Base-by-base conservation (phyloP, 768 basidiomycete species). In the Holtermannia corniformis region DNA sequence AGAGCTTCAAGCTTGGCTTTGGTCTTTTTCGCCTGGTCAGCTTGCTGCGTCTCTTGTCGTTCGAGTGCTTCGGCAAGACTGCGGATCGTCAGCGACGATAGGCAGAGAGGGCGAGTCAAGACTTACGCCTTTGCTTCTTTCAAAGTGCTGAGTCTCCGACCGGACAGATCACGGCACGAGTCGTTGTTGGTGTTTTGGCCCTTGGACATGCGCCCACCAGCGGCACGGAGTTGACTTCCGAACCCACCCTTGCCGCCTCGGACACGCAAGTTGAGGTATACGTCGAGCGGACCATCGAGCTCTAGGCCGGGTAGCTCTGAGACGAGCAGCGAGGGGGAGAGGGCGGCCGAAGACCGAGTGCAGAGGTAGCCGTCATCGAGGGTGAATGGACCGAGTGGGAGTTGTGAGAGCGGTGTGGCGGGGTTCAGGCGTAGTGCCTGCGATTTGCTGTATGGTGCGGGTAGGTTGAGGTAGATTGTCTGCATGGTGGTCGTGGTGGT, bases 181-280 rank as follows among this genome's bases (percentile, higher is more conserved):
- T 97, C 92, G 57, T 91, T 91, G 72, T 78, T 91, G 21, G 89
- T 90, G 14, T 58, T 54, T 54, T 70, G 68, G 2, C 65, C 71
- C 77, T 90, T 90, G 66, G 86, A 88, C 95, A 99, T 99, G 26
- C 93, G 81, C 12, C 95, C 93, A 59, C 95, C 95, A 13, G 93
- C 93, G 0, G 95, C 93, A 71, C 95, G 81, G 59, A 99, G 78
- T 76, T 96, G 91, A 16, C 86, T 87, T 3, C 95, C 95, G 65
- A 99, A 97, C 27, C 93, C 95, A 70, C 95, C 93, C 74, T 97
- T 99, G 19, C 95, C 95, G 46, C 93, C 93, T 2, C 78, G 77
- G 5, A 96, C 67, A 22, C 83, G 77, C 0, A 88, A 84, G 1
- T 79, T 75, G n/a, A 93, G 76, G 0, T 87, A 79, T 1, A 96